Evolutionary conservation across 306 rosid genomes (phyloP).

Genomic region (Quercus ilex): DNA sequence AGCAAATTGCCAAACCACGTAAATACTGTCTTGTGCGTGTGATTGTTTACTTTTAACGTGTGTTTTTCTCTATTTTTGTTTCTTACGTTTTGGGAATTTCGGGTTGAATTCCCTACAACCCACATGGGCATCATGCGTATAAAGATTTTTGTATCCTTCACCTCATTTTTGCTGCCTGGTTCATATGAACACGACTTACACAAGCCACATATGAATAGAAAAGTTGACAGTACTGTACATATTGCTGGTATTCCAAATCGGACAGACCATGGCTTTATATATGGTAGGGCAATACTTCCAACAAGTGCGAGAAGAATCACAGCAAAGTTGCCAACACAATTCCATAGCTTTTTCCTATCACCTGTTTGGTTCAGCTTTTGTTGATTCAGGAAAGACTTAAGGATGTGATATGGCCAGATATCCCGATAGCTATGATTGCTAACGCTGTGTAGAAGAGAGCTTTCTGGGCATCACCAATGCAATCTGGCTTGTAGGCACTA

Average conservation of each 20-base stretch:
- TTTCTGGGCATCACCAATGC: not conserved
- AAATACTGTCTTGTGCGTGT: too few species aligned
- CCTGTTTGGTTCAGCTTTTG: too few species aligned
- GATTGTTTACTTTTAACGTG: too few species aligned
- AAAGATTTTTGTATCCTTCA: conserved; percentile 17
- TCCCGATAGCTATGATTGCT: conserved; percentile 1
- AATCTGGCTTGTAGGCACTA: not conserved
- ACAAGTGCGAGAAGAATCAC: not conserved
- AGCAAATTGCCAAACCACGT: too few species aligned
- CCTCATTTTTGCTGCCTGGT: conserved; percentile 26
- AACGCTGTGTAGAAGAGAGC: not conserved
- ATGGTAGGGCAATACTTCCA: conserved; percentile 18
- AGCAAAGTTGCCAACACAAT: too few species aligned
- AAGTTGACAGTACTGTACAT: conserved; percentile 5
- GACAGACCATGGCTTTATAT: conserved; percentile 24
- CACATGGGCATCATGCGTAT: conserved; percentile 13
- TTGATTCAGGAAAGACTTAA: not conserved
- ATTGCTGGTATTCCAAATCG: conserved; percentile 27
- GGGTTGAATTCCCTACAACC: too few species aligned
- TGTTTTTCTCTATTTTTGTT: too few species aligned
- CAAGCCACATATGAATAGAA: conserved; percentile 26
- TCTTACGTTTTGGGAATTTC: too few species aligned
- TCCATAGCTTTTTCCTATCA: too few species aligned
- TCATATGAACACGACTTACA: not conserved
- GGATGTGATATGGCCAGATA: not conserved